Evolutionary conservation across 441 rosid genomes (phyloP).

Genomic region (Corymbia citriodora): DNA sequence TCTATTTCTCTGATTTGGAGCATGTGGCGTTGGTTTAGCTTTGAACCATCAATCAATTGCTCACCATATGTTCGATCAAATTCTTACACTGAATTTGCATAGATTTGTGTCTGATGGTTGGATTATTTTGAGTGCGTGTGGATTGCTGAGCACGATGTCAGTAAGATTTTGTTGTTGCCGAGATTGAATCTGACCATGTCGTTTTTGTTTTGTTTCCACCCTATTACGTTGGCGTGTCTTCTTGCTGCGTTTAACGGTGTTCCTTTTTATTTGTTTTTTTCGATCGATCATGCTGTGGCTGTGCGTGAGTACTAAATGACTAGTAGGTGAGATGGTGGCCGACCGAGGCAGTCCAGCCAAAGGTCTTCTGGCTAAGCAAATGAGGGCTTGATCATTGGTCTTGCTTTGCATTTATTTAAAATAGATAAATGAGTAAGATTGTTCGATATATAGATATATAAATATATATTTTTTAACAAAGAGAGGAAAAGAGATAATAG

Average conservation of each 20-base stretch:
- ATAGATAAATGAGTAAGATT: background rate
- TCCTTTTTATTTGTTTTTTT: background rate
- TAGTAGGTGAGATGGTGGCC: background rate
- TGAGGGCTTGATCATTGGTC: background rate
- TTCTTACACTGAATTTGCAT: background rate
- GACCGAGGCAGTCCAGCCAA: background rate
- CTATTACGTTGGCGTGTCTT: background rate
- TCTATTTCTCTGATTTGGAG: background rate
- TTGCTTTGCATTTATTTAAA: too few relatives aligned
- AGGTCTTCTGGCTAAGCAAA: background rate
- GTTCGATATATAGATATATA: background rate
- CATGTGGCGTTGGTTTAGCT: too few relatives aligned
- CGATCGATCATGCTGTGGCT: background rate
- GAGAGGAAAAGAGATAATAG: background rate
- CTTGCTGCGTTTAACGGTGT: background rate
- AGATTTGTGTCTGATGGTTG: background rate
- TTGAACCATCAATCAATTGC: background rate
- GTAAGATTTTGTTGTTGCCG: background rate
- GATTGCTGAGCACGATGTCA: background rate
- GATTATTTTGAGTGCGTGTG: background rate
- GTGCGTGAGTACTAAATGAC: background rate
- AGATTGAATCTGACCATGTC: background rate
- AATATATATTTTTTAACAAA: too few relatives aligned
- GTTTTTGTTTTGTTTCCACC: background rate
- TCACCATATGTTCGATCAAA: background rate